Evolutionary conservation across 352 stramenopile genomes (phyloP).

Genomic region (Pythium dissotocum): DNA sequence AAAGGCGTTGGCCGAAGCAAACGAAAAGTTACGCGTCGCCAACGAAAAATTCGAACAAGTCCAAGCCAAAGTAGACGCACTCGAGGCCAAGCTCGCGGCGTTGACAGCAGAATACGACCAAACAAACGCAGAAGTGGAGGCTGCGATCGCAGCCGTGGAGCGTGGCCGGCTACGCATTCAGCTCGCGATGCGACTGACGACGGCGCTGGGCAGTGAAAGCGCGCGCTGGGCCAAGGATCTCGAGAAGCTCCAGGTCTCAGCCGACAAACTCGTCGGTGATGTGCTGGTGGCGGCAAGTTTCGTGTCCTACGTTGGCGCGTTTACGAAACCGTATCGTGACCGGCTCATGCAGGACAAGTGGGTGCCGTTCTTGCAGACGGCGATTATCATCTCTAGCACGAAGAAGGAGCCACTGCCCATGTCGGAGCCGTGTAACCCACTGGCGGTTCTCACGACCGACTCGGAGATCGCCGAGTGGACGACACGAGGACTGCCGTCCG

Average conservation of each 20-base stretch:
- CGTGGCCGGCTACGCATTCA: slow-evolving; percentile 88
- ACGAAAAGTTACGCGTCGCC: slow-evolving; percentile 77
- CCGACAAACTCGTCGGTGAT: slow-evolving; percentile 86
- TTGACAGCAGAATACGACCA: slow-evolving; percentile 84
- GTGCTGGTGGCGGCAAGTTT: slow-evolving; percentile 92
- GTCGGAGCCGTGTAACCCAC: slow-evolving; percentile 49
- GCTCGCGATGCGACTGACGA: slow-evolving; percentile 90
- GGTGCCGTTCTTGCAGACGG: slow-evolving; percentile 83
- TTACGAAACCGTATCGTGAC: slow-evolving; percentile 93
- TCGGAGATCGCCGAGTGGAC: slow-evolving; percentile 88
- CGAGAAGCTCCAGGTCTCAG: slow-evolving; percentile 64
- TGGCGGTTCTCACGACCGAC: slow-evolving; percentile 69
- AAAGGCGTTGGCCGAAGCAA: slow-evolving; percentile 69
- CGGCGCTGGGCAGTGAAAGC: slow-evolving; percentile 92
- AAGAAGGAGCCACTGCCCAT: slow-evolving; percentile 30
- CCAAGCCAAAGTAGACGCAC: slow-evolving; percentile 83
- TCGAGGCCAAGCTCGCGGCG: slow-evolving; percentile 86
- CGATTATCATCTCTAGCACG: slow-evolving; percentile 30
- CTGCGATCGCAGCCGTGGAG: slow-evolving; percentile 88
- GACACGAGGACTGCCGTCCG: slow-evolving; percentile 82
- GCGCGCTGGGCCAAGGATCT: slow-evolving; percentile 90
- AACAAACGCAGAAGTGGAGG: slow-evolving; percentile 88
- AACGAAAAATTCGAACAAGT: slow-evolving; percentile 89
- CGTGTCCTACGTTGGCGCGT: slow-evolving; percentile 93
- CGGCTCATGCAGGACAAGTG: slow-evolving; percentile 84